Base-by-base conservation (phyloP, 192 early-diverging fungal genomes). In the Ramicandelaber brevisporus region DNA sequence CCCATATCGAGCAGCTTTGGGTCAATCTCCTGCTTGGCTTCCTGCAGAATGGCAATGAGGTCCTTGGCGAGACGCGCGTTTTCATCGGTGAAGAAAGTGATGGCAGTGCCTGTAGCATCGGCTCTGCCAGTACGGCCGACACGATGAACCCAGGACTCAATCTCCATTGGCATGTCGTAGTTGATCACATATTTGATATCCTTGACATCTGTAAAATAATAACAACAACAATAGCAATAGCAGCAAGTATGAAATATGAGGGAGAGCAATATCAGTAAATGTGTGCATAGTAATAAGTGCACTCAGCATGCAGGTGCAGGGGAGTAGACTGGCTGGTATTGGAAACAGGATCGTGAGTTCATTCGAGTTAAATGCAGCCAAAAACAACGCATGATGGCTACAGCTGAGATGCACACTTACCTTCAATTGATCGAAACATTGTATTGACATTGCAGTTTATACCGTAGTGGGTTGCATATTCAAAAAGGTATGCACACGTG, bases 141-240 rank as follows among this genome's bases (percentile, higher is more conserved):
- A 43, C 90, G 78, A 50, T 84, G 78, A 17, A 78, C 71, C 45
- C 79, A 82, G 47, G 86, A 85, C 29, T 80, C 77, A 34, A 80
- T 64, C 37, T 74, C 89, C 38, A 68, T 67, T 14, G 90, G 90
- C 63, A 87, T 87, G 33, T 86, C 84, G 38, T 78, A 79, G 52
- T 97, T 97, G 57, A 97, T 82, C 9, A 97, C 90, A 50, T 75
- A 81, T 46, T 88, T 88, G 47, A 97, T 84, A 49, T 88, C 78
- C 46, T 85, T 85, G 54, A 81, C 66, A 53, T 81, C 78, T 73
- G 4, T n/a, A 19, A 11, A 25, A 20, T 17, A 21, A 27, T 17
- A 3, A 21, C 21, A 26, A 17, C 7, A 27, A 19, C 14, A 6
- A 28, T 12, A 20, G 6, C 28, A 36, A 8, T 14, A 20, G 11